Evolutionary conservation across 768 basidiomycete species (phyloP), one percentile per base, ranked within the genome.

Genomic region (Agaricus subrufescens): DNA sequence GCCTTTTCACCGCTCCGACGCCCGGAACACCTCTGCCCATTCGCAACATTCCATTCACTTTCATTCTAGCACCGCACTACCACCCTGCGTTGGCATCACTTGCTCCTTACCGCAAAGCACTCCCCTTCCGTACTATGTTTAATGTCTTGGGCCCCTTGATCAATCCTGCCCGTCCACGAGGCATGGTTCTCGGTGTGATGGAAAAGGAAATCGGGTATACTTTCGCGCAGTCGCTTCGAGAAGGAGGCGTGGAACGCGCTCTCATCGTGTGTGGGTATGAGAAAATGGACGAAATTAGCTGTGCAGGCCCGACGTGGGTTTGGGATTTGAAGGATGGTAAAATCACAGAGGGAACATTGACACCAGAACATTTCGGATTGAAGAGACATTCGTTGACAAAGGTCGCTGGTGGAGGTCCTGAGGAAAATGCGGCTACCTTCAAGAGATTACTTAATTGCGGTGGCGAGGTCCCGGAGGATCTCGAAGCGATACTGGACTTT

Each of bases 51-150:
- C 93, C 94, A 0, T 98, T 99, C 72, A 84, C 86, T 2, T 98
- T 96, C 80, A 87, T 99, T 67, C 85, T 96, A 58, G 97, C 93
- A 0, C 88, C 94, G 0, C 88, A 95, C 66, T 98, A 94, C 71
- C 94, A 98, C 70, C 95, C 95, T 1, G 70, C 88, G 0, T 79
- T 98, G 46, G 91, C 89, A 4, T 72, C 80, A 54, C 78, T 98
- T 61, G 89, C 88, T 0, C 94, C 96, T 0, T 82, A 88, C 65
- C 87, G 96, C 53, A 89, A 88, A 63, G 73, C 84, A 0, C 82
- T 98, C 52, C 93, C 94, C 46, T 98, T 96, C 75, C 87, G 94
- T 46, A 98, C 96, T 8, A 86, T 99, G 75, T 98, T 97, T 81
- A 98, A 99, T 72, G 74, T 94, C 57, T 78, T 98, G 31, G 95